Evolutionary conservation across 768 basidiomycete species (phyloP).

Genomic region (Leucocoprinus birnbaumii): DNA sequence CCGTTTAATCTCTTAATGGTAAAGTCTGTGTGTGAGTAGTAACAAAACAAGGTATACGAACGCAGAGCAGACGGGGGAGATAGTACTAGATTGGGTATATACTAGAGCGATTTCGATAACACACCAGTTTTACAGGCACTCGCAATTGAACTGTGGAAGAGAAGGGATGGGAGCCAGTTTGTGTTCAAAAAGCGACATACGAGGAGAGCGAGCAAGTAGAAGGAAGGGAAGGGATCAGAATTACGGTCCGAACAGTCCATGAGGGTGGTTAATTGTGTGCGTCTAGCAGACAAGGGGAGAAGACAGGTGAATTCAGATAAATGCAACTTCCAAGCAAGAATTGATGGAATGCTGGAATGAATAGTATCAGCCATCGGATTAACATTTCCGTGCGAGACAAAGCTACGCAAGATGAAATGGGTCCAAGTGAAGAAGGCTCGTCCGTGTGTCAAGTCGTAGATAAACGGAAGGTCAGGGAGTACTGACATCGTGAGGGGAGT

Average conservation of each 20-base stretch:
- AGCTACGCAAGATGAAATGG: neutral
- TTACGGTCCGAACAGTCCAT: neutral
- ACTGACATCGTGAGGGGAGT: slow-evolving; percentile 8
- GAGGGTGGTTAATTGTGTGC: neutral
- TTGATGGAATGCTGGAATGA: neutral
- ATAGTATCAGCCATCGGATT: neutral
- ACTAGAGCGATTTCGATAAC: neutral
- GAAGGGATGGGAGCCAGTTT: neutral
- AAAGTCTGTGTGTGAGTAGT: neutral
- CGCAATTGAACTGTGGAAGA: neutral
- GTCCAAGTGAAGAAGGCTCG: neutral
- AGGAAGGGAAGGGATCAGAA: neutral
- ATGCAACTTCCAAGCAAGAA: neutral
- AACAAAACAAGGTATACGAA: neutral
- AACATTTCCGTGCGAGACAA: neutral
- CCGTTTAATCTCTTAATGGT: too few relatives aligned
- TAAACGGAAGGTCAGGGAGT: neutral
- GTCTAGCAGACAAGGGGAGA: neutral
- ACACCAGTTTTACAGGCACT: neutral
- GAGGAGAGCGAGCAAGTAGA: neutral
- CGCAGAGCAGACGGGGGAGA: neutral
- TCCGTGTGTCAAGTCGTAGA: too few relatives aligned
- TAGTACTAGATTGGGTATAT: slow-evolving; percentile 4
- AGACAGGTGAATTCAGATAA: neutral
- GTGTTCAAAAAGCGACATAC: neutral